Evolutionary conservation across 306 rosid genomes (phyloP).

Genomic region (Quillaja saponaria): DNA sequence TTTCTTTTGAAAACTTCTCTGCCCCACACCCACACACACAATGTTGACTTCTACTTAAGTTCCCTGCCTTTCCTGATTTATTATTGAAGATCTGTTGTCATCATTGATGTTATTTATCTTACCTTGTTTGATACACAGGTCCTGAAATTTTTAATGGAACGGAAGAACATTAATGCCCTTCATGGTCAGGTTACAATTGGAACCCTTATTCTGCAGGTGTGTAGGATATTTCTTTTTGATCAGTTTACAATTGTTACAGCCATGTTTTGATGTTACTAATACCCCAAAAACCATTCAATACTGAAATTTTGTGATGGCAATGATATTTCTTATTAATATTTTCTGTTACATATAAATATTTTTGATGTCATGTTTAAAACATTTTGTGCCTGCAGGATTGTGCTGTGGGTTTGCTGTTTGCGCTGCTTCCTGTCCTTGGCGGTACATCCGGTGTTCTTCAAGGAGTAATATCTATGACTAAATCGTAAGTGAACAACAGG

Average conservation of each 20-base stretch:
- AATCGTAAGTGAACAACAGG: conserved; percentile 62
- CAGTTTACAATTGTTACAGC: conserved; percentile 6
- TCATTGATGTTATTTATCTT: background rate
- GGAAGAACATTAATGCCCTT: conserved; percentile 71
- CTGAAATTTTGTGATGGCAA: conserved; percentile 8
- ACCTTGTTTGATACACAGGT: conserved; percentile 55
- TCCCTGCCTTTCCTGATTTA: conserved; percentile 8
- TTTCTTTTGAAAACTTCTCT: background rate
- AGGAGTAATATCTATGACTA: conserved; percentile 89
- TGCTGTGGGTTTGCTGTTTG: conserved; percentile 97
- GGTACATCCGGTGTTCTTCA: conserved; percentile 93
- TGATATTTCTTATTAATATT: conserved; percentile 5
- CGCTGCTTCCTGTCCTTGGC: conserved; percentile 89
- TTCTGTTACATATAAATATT: conserved; percentile 5
- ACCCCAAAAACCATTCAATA: conserved; percentile 19
- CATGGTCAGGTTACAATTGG: conserved; percentile 96
- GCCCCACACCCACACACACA: background rate
- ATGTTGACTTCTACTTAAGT: conserved; percentile 18
- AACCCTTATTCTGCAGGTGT: conserved; percentile 87
- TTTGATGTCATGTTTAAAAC: conserved; percentile 24
- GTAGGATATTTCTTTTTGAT: conserved; percentile 6
- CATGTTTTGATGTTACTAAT: conserved; percentile 8
- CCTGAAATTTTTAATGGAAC: conserved; percentile 91
- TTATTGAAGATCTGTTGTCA: background rate
- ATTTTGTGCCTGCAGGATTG: conserved; percentile 66